Base-by-base conservation (phyloP, 305 asterid species). In the Fraxinus baroniana region DNA sequence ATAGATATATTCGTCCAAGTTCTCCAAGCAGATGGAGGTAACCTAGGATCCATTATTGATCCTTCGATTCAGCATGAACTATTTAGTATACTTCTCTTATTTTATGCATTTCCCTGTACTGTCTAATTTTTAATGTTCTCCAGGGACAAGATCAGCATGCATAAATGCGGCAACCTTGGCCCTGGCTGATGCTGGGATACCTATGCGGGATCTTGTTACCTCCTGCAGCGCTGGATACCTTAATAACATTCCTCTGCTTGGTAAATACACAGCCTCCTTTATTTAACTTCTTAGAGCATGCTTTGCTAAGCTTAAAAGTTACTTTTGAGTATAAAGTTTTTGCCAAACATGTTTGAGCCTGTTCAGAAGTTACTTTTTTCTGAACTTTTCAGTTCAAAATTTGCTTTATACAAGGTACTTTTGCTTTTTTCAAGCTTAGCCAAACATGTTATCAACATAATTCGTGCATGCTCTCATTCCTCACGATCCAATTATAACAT, bases 11-110 rank as follows among this genome's bases (percentile, higher is more conserved):
- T 91, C 89, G 96, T 94, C 87, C 98, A 93, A 89, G 99, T 94
- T 90, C 98, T 95, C 81, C 98, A 95, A 89, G 99, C 99, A 78
- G 99, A 95, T 85, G 97, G 99, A 84, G 98, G 97, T 94, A 88
- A 86, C 90, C 79, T 83, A 77, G 77, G 81, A 76, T 78, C 64
- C 79, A 49, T 28, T 57, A n/a, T 71, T 66, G 24, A 12, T 20
- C 80, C 46, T 70, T 71, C 62, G 52, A 80, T 78, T 20, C 28
- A 66, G 74, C 74, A 66, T 0, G 33, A 10, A 24, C 20, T 66
- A 28, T 66, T 66, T 26, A 28, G 64, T n/a, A 24, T 24, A 66
- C 55, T 26, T 66, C 18, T 66, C 74, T 26, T 26, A 36, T 28
- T 66, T 28, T 28, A 4, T 66, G 36, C 64, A 26, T 32, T 22